Base-by-base conservation (phyloP, 2,329 filamentous ascomycete genomes). In the Talaromyces sp. region DNA sequence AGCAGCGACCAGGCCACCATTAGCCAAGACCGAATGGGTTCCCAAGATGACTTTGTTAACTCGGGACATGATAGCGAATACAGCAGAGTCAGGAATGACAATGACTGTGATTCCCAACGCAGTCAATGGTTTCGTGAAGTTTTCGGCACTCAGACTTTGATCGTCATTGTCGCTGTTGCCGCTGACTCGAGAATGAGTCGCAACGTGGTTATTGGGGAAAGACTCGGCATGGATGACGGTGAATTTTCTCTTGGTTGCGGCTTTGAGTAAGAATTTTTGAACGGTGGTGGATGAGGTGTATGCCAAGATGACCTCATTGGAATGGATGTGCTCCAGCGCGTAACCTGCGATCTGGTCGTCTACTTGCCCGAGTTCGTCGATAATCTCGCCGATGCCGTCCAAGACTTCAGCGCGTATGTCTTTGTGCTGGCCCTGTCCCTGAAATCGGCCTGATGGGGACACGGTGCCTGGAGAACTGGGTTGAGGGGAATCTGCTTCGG, bases 1-100 rank as follows among this genome's bases (percentile, higher is more conserved):
- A 47, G 93, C 90, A 19, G 92, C 90, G 33, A 98, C 85, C 31
- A 97, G 86, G 7, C 91, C 91, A 61, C 95, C 95, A 72, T 96
- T 95, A 59, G 92, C 91, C 54, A 96, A 87, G 33, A 99, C 91
- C 3, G 91, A 90, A 73, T 93, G 90, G 6, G 94, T 94, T 13
- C 91, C 90, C 7, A 99, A 83, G 58, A 99, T 91, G 67, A 99
- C 94, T 81, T 97, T 97, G 83, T 94, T 96, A 71, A 97, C 92
- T 67, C 90, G 88, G 9, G 93, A 91, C 91, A 99, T 98, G 72
- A 98, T 91, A 0, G 93, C 93, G 80, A 93, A 96, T 62, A 96
- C 86, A 10, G 92, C 91, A 8, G 89, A 90, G 77, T 96, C 93
- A 50, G 92, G 88, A 63, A 98, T 89, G 67, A 91, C 86, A 70